These are phyloP conservation scores for Metschnikowia chrysomelidarum DNA, from an alignment of 805 yeast genomes.

Conservation along the genomic window DNA sequence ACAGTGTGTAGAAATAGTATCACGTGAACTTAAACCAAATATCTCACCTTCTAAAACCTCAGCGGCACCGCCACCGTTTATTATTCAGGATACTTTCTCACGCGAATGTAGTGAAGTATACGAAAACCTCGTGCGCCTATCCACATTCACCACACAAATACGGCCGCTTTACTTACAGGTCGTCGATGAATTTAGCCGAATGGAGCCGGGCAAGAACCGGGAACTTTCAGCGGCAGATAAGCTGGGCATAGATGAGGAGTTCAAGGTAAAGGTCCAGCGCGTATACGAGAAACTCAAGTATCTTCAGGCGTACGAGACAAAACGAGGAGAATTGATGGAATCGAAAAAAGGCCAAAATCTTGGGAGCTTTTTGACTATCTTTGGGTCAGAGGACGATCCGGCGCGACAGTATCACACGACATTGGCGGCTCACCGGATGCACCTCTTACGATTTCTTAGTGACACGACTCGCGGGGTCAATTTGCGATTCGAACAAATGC, in stretches of 20 bases:
- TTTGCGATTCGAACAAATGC: constrained; percentile 46
- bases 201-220: constrained; percentile 2
- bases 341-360: constrained; percentile 13
- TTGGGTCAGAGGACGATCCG: constrained; percentile 35
- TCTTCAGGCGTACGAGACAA: constrained; percentile 51
- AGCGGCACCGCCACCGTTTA: constrained; percentile 6
- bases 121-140: constrained; percentile 28
- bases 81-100: constrained; percentile 38
- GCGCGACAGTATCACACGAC: constrained; percentile 31
- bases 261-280: constrained; percentile 50
- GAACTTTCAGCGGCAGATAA: constrained; percentile 46
- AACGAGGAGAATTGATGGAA: constrained; percentile 31
- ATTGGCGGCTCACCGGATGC: constrained; percentile 45
- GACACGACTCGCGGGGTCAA: constrained; percentile 43
- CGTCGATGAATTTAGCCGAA: constrained; percentile 18
- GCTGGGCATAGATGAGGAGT: constrained; percentile 54
- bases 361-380: constrained; percentile 21
- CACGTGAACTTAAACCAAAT: constrained; percentile 27
- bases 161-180: constrained; percentile 34
- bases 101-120: constrained; percentile 40
- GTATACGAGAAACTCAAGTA: constrained; percentile 49
- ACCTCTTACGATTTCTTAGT: constrained; percentile 48
- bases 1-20: constrained; percentile 46
- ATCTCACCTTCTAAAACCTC: constrained; percentile 1
- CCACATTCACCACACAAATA: constrained; percentile 31